Conservation (phyloP, 768 basidiomycete species). For the Boletales sp. region DNA sequence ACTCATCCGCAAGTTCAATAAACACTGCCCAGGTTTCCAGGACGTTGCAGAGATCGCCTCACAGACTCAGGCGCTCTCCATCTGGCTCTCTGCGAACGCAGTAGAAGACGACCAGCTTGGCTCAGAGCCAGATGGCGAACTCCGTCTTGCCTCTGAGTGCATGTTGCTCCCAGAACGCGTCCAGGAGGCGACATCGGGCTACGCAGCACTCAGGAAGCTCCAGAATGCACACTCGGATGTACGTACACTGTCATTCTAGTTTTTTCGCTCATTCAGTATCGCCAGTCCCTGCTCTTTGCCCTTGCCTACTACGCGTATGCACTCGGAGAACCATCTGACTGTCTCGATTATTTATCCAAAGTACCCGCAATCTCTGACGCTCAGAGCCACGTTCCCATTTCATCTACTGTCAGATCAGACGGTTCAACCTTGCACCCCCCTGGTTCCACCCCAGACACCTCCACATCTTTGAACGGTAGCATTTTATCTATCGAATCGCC, state of each 20-base stretch:
- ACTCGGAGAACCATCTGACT: conserved; percentile 59
- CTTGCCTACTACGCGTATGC: conserved; percentile 83
- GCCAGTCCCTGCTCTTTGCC: conserved; percentile 61
- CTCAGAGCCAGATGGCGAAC: conserved; percentile 32
- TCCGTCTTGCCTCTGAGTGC: conserved; percentile 52
- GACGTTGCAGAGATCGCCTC: conserved; percentile 65
- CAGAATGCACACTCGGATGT: conserved; percentile 55
- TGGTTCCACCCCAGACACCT: conserved; percentile 32
- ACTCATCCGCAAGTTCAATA: conserved; percentile 82
- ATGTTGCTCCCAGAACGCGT: conserved; percentile 49
- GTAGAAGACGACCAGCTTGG: conserved; percentile 57
- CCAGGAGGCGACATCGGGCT: conserved; percentile 55
- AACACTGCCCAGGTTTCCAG: conserved; percentile 64
- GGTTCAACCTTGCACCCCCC: conserved; percentile 36
- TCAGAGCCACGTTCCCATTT: conserved; percentile 48
- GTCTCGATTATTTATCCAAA: conserved; percentile 53
- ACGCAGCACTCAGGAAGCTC: conserved; percentile 50
- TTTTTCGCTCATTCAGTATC: conserved; percentile 4
- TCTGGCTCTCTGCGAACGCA: conserved; percentile 49
- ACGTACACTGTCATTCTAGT: conserved; percentile 28
- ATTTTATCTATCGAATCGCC: conserved; percentile 42
- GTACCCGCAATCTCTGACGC: conserved; percentile 54
- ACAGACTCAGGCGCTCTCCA: conserved; percentile 60
- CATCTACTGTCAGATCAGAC: conserved; percentile 42
- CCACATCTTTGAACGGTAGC: conserved; percentile 51